Base-by-base conservation (phyloP, 2,329 filamentous ascomycete genomes). In the Lachnellula arida region DNA sequence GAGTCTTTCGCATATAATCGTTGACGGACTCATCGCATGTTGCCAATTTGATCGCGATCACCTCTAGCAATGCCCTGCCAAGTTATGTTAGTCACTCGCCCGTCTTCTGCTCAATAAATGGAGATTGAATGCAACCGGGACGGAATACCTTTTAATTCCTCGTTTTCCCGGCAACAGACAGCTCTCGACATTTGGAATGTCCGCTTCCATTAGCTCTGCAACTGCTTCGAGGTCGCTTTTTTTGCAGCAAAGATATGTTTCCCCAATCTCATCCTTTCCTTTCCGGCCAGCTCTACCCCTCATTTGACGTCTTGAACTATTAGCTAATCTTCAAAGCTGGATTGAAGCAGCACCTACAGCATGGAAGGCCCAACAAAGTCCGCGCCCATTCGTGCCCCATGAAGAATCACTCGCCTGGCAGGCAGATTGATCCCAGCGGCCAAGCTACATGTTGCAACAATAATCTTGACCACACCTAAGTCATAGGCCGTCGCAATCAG, bases 391-490 rank as follows among this genome's bases (percentile, higher is more conserved):
- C 85, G 80, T 32, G 86, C 87, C 59, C 84, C 86, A 67, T 90
- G 87, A 25, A 89, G 77, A 56, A 92, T 89, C 0, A 92, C 88
- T 61, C 88, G 77, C 52, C 88, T 78, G 7, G 88, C 88, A 14
- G 81, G 81, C 65, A 92, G 73, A 70, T 92, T 91, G 56, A 92
- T 89, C n/a, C 88, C 88, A 14, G 88, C 88, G n/a, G 88, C 88
- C 55, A 92, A 78, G 67, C 87, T 90, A 65, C 87, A 91, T 1
- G 88, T 92, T 39, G 88, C 88, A 15, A 90, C 83, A 51, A 89
- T 85, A 0, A 90, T 82, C 62, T 86, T 86, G 17, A 91, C 68
- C 5, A 80, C 75, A 0, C 88, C 87, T 40, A 74, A 70, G 66
- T 91, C 88, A 61, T 90, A 91, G 12, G 87, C 87, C 37, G 78